Percentiles rank a stretch among this genome's conserved stretches.
phyloP scores from a whole-genome alignment of 2,329 filamentous ascomycete species.

The Stagonosporopsis chrysanthemi region DNA sequence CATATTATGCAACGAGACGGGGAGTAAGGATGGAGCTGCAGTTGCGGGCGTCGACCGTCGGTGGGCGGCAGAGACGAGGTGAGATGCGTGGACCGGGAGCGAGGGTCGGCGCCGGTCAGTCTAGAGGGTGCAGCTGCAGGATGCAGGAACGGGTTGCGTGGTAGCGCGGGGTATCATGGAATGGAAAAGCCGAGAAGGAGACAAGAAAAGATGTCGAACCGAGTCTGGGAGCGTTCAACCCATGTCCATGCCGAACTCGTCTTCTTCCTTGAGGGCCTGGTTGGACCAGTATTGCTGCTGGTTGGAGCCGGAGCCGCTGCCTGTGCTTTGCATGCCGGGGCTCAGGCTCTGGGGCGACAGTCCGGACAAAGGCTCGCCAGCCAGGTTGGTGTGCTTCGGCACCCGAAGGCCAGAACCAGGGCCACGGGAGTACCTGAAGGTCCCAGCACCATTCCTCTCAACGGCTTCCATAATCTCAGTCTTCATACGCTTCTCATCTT shows the following conservation, averaged over 20 bases:
- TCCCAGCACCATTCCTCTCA: constrained; percentile 75
- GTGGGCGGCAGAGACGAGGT: constrained; percentile 46
- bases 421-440: constrained; percentile 84
- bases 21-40: constrained; percentile 33
- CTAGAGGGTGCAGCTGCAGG: constrained; percentile 37
- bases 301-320: constrained; percentile 62
- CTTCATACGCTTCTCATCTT: constrained; percentile 95
- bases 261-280: constrained; percentile 86
- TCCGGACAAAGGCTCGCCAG: constrained; percentile 73
- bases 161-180: constrained; percentile 49
- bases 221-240: constrained; percentile 31
- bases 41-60: constrained; percentile 35
- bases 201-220: constrained; percentile 20
- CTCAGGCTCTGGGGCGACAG: constrained; percentile 65
- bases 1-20: constrained; percentile 45
- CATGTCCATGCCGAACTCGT: constrained; percentile 84
- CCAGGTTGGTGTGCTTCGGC: constrained; percentile 89
- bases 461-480: constrained; percentile 89
- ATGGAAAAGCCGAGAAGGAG: constrained; percentile 35
- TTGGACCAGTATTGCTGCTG: constrained; percentile 63
- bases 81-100: constrained; percentile 12
- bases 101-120: constrained; percentile 9
- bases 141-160: constrained; percentile 42
- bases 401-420: constrained; percentile 87
- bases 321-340: constrained; percentile 68